Evolutionary conservation across 331 rosid species (phyloP).

Genomic region (Malus hybrid): DNA sequence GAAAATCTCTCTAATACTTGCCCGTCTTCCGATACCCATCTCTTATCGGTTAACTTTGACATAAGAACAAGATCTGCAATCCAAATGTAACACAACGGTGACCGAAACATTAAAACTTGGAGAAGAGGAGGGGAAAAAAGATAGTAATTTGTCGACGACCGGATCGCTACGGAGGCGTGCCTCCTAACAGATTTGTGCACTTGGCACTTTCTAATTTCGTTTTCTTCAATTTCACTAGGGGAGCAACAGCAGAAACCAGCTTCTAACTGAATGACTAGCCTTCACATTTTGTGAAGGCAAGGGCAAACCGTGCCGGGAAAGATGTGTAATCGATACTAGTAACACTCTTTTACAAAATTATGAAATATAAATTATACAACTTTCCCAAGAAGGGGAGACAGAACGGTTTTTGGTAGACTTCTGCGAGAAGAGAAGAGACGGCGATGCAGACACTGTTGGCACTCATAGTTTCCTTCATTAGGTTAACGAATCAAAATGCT

Average conservation of each 20-base stretch:
- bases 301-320: constrained; percentile 18
- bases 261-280: not conserved
- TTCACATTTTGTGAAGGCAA: not conserved
- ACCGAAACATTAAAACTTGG: too few species aligned
- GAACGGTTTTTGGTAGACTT: too few species aligned
- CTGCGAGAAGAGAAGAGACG: constrained; percentile 7
- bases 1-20: too few species aligned
- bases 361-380: constrained; percentile 32
- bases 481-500: constrained; percentile 48
- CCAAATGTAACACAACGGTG: too few species aligned
- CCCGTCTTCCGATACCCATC: too few species aligned
- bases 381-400: constrained; percentile 13
- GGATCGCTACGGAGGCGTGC: too few species aligned
- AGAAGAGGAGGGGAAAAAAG: too few species aligned
- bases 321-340: constrained; percentile 46
- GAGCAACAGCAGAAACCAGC: not conserved
- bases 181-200: too few species aligned
- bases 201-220: not conserved
- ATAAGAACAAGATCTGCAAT: too few species aligned
- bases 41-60: too few species aligned
- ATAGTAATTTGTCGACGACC: too few species aligned
- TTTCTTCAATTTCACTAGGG: not conserved
- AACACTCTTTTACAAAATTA: constrained; percentile 35
- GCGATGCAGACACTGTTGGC: constrained; percentile 18
- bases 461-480: constrained; percentile 30